Evolutionary conservation across 75 land plant species (phyloP).

Genomic region (Cunninghamia lanceolata): DNA sequence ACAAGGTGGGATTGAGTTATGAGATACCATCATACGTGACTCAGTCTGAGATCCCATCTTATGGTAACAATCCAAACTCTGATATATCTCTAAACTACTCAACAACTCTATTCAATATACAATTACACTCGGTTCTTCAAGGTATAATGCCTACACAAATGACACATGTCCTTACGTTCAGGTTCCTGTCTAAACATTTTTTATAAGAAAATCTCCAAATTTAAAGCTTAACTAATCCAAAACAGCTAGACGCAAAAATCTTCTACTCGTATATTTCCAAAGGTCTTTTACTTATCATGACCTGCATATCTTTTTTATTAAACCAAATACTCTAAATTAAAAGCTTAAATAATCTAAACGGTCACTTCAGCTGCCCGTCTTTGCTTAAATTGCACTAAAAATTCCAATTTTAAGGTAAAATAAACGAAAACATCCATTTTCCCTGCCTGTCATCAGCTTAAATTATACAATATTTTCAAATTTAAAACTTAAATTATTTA

Average conservation of each 20-base stretch:
- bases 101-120: neutral
- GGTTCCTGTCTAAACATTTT: neutral
- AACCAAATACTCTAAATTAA: neutral
- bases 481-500: neutral
- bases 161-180: neutral
- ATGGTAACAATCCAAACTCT: neutral
- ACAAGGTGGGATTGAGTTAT: neutral
- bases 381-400: neutral
- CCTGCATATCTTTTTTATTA: neutral
- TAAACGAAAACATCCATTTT: neutral
- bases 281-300: no score
- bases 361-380: neutral
- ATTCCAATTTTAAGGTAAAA: neutral
- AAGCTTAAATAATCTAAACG: neutral
- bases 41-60: constrained; percentile 8
- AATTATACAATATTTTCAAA: neutral
- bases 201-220: neutral
- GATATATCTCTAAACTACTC: neutral
- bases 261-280: no score
- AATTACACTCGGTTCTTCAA: neutral
- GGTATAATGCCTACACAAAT: neutral
- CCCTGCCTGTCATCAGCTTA: neutral
- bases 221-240: neutral
- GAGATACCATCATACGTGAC: constrained; percentile 5
- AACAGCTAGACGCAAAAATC: neutral